Base-by-base conservation (phyloP, 2,329 filamentous ascomycete genomes). In the Trichophyton schoenleinii region DNA sequence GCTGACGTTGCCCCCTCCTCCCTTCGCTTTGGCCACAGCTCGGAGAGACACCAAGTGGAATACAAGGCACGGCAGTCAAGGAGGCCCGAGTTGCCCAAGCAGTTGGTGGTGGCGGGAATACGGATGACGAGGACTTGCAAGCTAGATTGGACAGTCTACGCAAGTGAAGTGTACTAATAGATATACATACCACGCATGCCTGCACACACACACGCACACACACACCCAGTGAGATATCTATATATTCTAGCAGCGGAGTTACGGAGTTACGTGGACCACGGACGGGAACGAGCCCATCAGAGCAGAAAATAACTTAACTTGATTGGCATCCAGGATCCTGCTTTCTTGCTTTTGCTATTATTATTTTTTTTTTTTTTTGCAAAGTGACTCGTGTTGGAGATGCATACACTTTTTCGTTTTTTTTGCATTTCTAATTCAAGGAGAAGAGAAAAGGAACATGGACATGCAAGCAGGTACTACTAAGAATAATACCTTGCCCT, bases 131-230 rank as follows among this genome's bases (percentile, higher is more conserved):
- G 70, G 94, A 96, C 72, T 83, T 99, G 28, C 91, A 97, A 77
- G 92, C 94, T 65, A 85, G 94, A 63, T 81, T 99, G 59, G 90
- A 97, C 72, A 95, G 91, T 73, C 78, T 97, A 66, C 82, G 88
- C 70, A 76, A 80, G 70, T 83, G 68, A 75, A 64, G 9, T 52
- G 41, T 44, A 22, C 28, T n/a, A 28, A 34, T 55, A 55, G 52
- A 31, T 28, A 36, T 18, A n/a, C 25, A 31, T 31, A 31, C 28
- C 28, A 31, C 5, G 28, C 28, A 31, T 6, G 28, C 28, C 28
- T 28, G 28, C 28, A n/a, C 15, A 11, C 48, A 28, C 25, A 28
- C 25, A 18, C 18, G 18, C 18, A 18, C 28, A n/a, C 15, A 11
- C 48, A 28, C 25, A 28, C 25, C 7, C 36, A 46, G 25, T 20